These are phyloP conservation scores for Ogataea naganishii DNA, from an alignment of 805 yeast species.

Conservation along the genomic window DNA sequence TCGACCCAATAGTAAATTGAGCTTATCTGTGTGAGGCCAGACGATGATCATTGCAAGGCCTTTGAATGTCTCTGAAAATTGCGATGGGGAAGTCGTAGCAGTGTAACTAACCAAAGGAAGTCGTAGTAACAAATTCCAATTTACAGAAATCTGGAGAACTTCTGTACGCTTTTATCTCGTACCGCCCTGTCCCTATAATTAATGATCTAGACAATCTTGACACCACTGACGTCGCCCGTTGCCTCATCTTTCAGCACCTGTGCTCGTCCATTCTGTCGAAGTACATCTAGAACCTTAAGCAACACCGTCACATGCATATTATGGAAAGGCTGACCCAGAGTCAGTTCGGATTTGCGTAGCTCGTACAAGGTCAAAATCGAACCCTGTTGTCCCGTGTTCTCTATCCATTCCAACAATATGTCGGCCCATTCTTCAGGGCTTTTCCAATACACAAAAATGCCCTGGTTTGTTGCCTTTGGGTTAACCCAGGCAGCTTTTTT, in stretches of 20 bases:
- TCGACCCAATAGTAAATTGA: too few relatives aligned
- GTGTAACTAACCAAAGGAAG: too few relatives aligned
- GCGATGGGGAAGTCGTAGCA: too few relatives aligned
- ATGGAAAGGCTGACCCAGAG: constrained; percentile 46
- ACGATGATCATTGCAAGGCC: too few relatives aligned
- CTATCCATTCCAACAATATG: constrained; percentile 53
- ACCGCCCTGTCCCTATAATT: too few relatives aligned
- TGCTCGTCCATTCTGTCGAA: constrained; percentile 66
- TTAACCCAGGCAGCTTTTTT: constrained; percentile 51
- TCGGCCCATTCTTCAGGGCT: constrained; percentile 62
- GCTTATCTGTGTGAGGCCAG: too few relatives aligned
- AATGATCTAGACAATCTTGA: constrained; percentile 52
- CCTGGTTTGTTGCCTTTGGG: constrained; percentile 33
- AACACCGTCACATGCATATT: constrained; percentile 53
- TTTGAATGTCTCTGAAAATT: too few relatives aligned
- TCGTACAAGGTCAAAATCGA: constrained; percentile 79
- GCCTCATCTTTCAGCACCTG: constrained; percentile 61
- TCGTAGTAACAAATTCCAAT: too few relatives aligned
- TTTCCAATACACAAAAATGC: constrained; percentile 60
- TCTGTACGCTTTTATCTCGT: too few relatives aligned
- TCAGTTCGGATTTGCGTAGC: constrained; percentile 55
- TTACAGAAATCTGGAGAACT: too few relatives aligned
- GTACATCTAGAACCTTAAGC: constrained; percentile 41
- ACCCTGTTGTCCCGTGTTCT: constrained; percentile 68
- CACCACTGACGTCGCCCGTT: constrained; percentile 52